Base-by-base conservation (phyloP, 2,329 filamentous ascomycete genomes). In the Scolecobasidium constrictum region DNA sequence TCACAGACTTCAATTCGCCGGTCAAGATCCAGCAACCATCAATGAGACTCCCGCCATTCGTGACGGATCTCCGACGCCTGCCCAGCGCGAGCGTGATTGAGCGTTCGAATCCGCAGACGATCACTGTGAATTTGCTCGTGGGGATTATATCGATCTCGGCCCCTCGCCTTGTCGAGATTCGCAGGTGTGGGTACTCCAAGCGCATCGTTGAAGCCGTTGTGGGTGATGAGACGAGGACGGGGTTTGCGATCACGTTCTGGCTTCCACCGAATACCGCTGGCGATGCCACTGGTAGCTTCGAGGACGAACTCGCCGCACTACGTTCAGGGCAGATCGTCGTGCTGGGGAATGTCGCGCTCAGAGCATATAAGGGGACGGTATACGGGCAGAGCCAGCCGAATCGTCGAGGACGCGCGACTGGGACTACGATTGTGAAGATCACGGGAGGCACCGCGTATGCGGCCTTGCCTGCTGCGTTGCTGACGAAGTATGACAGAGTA, bases 181-280 rank as follows among this genome's bases (percentile, higher is more conserved):
- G 74, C 64, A 75, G 80, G 19, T 67, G 68, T 5, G 67, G 66
- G 53, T 67, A 63, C 42, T 64, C 62, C 46, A 61, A 68, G 35
- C 74, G 83, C 4, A 69, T 94, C 3, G 66, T 90, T 33, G 86
- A 94, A 59, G 60, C 92, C 2, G 67, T 88, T 1, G 77, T 95
- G 1, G 88, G 84, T 4, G 90, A 96, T 58, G 84, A 94, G 40
- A 94, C 87, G 0, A 76, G 72, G 49, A 76, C 84, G 0, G 83
- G 82, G 2, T 94, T 95, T 61, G 77, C 72, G 20, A 69, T 95
- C 43, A 88, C 83, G 3, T 86, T 94, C 57, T 96, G 90, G 90
- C 65, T 94, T 2, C 63, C 71, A 4, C n/a, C n/a, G n/a, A n/a
- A n/a, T n/a, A 60, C 66, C 11, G 35, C 42, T 21, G 40, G 38